These are phyloP conservation scores for Cryptococcus sp. DNA, from an alignment of 1,284 basidiomycete genomes.

Conservation along the genomic window DNA sequence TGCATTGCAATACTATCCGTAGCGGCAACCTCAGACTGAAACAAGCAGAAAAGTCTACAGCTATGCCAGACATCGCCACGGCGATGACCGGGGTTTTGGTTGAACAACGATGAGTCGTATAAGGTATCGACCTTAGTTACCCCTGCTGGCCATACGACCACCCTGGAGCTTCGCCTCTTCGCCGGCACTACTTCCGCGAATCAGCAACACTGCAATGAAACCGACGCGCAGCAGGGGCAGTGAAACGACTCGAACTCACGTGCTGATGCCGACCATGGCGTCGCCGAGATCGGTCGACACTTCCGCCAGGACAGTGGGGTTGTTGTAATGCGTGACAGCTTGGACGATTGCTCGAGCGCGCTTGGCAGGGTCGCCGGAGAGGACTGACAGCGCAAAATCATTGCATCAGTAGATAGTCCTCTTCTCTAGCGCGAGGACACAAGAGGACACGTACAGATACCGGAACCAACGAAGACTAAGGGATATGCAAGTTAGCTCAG, in stretches of 20 bases:
- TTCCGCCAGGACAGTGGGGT: constrained; percentile 67
- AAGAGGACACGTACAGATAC: constrained; percentile 69
- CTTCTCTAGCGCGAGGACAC: neutral
- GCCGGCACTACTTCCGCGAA: constrained; percentile 2
- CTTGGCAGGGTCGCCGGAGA: constrained; percentile 87
- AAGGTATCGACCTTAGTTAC: constrained; percentile 9
- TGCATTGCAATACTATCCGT: too few relatives aligned
- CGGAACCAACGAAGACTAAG: constrained; percentile 87
- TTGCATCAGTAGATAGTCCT: too few relatives aligned
- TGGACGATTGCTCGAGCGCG: constrained; percentile 96
- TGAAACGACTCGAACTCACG: constrained; percentile 24
- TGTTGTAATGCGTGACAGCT: constrained; percentile 96
- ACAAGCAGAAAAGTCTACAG: neutral
- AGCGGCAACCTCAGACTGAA: too few relatives aligned
- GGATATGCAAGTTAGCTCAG: constrained; percentile 12
- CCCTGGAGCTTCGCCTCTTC: constrained; percentile 12
- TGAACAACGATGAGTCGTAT: neutral
- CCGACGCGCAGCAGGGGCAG: neutral
- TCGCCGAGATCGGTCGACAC: constrained; percentile 85
- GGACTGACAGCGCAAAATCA: constrained; percentile 24
- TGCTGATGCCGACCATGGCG: constrained; percentile 83
- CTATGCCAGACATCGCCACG: neutral
- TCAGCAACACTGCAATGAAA: too few relatives aligned
- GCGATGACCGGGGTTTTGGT: neutral
- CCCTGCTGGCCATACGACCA: constrained; percentile 10